A percentile compares a stretch with the other conserved stretches of the same genome.
Conservation (phyloP, 1,284 basidiomycete species). For the Agroathelia rolfsii region DNA sequence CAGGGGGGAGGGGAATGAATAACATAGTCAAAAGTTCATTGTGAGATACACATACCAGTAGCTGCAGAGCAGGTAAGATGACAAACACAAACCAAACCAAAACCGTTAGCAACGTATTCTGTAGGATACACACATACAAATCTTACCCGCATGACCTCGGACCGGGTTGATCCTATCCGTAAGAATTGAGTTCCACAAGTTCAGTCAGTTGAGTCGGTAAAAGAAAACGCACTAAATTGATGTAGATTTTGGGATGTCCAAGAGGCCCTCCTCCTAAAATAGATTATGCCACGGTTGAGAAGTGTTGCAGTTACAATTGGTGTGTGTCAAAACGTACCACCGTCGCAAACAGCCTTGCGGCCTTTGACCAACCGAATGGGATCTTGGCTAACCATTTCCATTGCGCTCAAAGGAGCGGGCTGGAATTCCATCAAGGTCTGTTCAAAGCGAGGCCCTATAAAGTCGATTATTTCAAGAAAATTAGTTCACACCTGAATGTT, state of each 20-base stretch:
- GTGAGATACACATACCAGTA: slow-evolving; percentile 62
- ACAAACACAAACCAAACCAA: slow-evolving; percentile 8
- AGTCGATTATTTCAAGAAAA: slow-evolving; percentile 29
- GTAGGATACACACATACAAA: slow-evolving; percentile 18
- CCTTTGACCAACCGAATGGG: slow-evolving; percentile 76
- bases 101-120: slow-evolving; percentile 8
- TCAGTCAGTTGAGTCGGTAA: slow-evolving; percentile 10
- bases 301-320: slow-evolving; percentile 1
- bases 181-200: slow-evolving; percentile 7
- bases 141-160: slow-evolving; percentile 73
- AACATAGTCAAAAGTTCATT: slow-evolving; percentile 1
- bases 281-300: slow-evolving; percentile 7
- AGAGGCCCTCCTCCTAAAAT: slow-evolving; percentile 82
- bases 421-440: slow-evolving; percentile 83
- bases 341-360: slow-evolving; percentile 86
- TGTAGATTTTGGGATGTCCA: slow-evolving; percentile 94
- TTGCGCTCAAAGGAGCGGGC: slow-evolving; percentile 84
- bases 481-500: too few relatives aligned
- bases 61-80: slow-evolving; percentile 28
- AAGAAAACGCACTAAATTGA: slow-evolving; percentile 69
- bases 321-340: slow-evolving; percentile 55
- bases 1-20: slow-evolving; percentile 12
- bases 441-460: slow-evolving; percentile 87
- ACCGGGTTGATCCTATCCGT: slow-evolving; percentile 59
- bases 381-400: slow-evolving; percentile 82